Conservation (phyloP, 148 eudicot genomes). For the Chenopodium album region DNA sequence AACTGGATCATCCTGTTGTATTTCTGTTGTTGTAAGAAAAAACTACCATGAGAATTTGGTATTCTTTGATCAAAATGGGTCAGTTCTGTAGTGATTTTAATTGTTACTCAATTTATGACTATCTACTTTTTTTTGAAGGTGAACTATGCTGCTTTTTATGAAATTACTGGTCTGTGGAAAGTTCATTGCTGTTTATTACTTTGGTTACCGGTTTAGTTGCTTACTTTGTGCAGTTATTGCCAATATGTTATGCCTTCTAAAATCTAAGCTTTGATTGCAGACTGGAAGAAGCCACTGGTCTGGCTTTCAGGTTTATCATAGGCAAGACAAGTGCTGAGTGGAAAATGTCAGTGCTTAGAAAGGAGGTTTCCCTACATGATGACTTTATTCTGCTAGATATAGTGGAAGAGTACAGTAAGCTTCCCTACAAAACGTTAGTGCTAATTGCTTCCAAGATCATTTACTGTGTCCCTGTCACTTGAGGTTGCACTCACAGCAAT, state of each 20-base stretch:
- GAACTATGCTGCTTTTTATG: neutral
- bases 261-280: slow-evolving; percentile 38
- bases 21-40: neutral
- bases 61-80: neutral
- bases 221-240: neutral
- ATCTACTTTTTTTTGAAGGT: neutral
- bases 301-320: slow-evolving; percentile 87
- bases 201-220: neutral
- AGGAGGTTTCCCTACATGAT: slow-evolving; percentile 77
- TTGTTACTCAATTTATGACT: neutral
- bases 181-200: neutral
- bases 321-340: slow-evolving; percentile 68
- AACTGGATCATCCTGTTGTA: neutral
- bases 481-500: slow-evolving; percentile 18
- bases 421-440: slow-evolving; percentile 98
- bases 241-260: slow-evolving; percentile 4
- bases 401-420: slow-evolving; percentile 93
- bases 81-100: neutral
- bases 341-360: slow-evolving; percentile 74
- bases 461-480: slow-evolving; percentile 10
- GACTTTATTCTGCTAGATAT: slow-evolving; percentile 87
- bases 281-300: slow-evolving; percentile 94
- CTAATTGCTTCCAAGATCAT: slow-evolving; percentile 12
- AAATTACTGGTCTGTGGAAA: neutral
- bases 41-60: neutral